Evolutionary conservation across 371 early-diverging fungal genomes (phyloP), one percentile per base, ranked within the genome.

Genomic region (Cokeromyces recurvatus): DNA sequence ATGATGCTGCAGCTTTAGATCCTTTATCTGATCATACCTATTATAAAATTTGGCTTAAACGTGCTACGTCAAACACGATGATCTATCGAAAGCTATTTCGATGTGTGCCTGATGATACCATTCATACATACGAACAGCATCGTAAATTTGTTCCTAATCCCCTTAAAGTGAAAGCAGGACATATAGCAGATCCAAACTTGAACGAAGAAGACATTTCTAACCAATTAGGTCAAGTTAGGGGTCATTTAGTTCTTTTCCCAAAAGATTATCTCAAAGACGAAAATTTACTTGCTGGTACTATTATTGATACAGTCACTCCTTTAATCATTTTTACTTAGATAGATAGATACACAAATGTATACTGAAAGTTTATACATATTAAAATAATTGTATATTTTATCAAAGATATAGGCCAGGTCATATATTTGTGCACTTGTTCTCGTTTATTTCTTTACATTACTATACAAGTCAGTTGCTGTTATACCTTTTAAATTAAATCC

Each of bases 41-140:
- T 46, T 55, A 74, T 15, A 34, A 73, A 1, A 57, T 79, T 44
- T 92, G 93, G 92, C 53, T 57, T 15, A 62, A 54, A 2, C 82
- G 81, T 0, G 89, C 93, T 1, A 61, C 67, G 8, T 57, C 43
- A 11, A 94, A 93, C 62, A 88, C 87, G 9, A 38, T 51, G 16
- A 66, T 83, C n/a, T 92, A 84, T 63, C 73, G 92, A 16, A 76
- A 85, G 4, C 76, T 92, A 5, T 95, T 95, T 68, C 81, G 75
- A 19, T 88, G 88, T 56, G 84, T 93, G 1, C 95, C 95, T 16
- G 95, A 95, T 53, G 86, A 94, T 48, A 81, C 76, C 2, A 55
- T 85, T 9, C 74, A 67, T 44, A 78, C 68, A 2, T 82, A 78
- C 68, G 78, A 77, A 4, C 66, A 81, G 17, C 84, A 83, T 56